These are phyloP conservation scores for Chaetomium globosum DNA, from an alignment of 2,329 filamentous ascomycete genomes.

Conservation along the genomic window DNA sequence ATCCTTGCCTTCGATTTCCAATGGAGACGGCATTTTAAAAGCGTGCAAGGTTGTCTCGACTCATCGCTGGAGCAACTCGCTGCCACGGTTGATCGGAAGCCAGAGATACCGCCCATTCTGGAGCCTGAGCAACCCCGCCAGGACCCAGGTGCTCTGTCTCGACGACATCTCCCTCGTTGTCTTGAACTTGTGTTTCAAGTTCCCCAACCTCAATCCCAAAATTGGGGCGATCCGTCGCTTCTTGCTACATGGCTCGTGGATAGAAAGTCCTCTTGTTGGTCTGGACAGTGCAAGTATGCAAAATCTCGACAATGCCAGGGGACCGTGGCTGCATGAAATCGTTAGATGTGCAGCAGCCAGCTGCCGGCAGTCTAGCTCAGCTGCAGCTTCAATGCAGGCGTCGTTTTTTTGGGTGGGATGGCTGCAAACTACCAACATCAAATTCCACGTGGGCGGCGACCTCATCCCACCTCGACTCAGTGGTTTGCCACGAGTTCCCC, in stretches of 20 bases:
- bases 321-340: slow-evolving; percentile 16
- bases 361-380: slow-evolving; percentile 12
- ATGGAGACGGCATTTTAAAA: neutral
- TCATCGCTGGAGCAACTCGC: slow-evolving; percentile 5
- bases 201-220: too few species aligned
- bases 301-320: neutral
- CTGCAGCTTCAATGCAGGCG: neutral
- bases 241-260: neutral
- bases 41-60: neutral
- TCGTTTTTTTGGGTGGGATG: neutral
- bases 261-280: neutral
- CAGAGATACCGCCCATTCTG: neutral
- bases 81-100: neutral
- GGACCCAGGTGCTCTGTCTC: neutral
- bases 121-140: neutral
- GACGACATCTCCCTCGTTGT: neutral
- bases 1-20: slow-evolving; percentile 5
- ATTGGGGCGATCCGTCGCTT: slow-evolving; percentile 6
- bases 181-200: neutral
- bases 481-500: neutral
- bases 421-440: neutral
- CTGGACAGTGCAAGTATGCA: neutral
- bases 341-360: slow-evolving; percentile 10
- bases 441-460: neutral
- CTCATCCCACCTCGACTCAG: neutral